Conservation (phyloP, 768 basidiomycete species). For the Phanerochaete carnosa region DNA sequence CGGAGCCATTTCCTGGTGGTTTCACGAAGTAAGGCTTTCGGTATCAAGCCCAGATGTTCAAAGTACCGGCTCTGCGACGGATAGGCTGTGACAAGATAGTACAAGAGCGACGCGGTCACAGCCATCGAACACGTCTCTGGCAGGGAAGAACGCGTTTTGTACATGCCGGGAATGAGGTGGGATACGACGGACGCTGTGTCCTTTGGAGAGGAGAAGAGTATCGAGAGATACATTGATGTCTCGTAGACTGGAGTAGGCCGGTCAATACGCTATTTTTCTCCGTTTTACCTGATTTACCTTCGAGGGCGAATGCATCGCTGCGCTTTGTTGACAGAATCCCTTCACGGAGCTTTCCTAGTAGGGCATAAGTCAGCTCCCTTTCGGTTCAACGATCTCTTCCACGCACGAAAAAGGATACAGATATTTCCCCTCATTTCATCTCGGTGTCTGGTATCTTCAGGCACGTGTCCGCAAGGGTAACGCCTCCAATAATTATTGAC, state of each 20-base stretch:
- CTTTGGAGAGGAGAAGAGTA: conserved; percentile 56
- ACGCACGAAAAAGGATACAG: conserved; percentile 70
- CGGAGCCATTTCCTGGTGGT: conserved; percentile 49
- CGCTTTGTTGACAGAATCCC: conserved; percentile 62
- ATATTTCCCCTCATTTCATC: conserved; percentile 63
- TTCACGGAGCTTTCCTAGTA: conserved; percentile 71
- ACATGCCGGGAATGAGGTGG: conserved; percentile 51
- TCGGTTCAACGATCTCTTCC: not conserved
- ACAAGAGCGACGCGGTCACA: conserved; percentile 50
- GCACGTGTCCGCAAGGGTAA: conserved; percentile 25
- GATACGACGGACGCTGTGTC: conserved; percentile 64
- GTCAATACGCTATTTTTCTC: not conserved
- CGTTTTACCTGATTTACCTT: conserved; percentile 46
- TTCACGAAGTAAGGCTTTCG: conserved; percentile 35
- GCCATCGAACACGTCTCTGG: conserved; percentile 27
- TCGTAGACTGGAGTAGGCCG: conserved; percentile 54
- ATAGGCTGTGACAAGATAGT: conserved; percentile 54
- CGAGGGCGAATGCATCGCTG: conserved; percentile 57
- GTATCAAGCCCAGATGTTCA: conserved; percentile 41
- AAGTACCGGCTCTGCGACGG: conserved; percentile 63
- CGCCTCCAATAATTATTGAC: conserved; percentile 45
- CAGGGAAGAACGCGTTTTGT: conserved; percentile 28
- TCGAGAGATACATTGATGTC: conserved; percentile 63
- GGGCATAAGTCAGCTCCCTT: not conserved
- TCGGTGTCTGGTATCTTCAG: conserved; percentile 22